A percentile compares a stretch with the other conserved stretches of the same genome.
Evolutionary conservation across 1,284 basidiomycete genomes (phyloP).

Genomic region (Tilletia indica): DNA sequence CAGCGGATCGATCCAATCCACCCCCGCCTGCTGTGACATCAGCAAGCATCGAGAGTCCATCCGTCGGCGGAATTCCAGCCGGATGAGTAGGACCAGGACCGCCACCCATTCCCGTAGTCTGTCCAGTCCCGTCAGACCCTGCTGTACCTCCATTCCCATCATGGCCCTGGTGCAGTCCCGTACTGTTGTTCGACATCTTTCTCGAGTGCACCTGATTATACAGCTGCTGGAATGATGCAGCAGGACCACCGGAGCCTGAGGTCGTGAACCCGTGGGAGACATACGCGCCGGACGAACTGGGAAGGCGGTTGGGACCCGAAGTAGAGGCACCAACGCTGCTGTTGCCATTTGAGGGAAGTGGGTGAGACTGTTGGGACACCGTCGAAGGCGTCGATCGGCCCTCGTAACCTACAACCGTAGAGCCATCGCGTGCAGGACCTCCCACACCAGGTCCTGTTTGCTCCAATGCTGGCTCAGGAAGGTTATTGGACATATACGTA

Average conservation of each 20-base stretch:
- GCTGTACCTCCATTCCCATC: background rate
- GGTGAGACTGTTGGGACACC: too few relatives aligned
- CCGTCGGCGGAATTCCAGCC: background rate
- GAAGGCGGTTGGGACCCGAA: too few relatives aligned
- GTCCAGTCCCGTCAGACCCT: background rate
- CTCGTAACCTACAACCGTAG: background rate
- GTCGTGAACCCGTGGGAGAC: too few relatives aligned
- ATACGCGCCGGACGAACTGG: too few relatives aligned
- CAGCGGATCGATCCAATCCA: background rate
- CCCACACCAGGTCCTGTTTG: background rate
- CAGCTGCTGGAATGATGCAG: conserved; percentile 1
- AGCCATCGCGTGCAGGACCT: background rate
- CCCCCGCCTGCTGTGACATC: background rate
- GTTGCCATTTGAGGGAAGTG: too few relatives aligned
- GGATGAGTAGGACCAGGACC: background rate
- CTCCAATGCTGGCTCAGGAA: background rate
- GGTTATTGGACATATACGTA: background rate
- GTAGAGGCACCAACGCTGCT: too few relatives aligned
- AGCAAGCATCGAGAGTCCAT: conserved; percentile 14
- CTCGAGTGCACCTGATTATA: conserved; percentile 3
- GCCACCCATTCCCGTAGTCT: background rate
- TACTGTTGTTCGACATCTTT: background rate
- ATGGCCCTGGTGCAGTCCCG: background rate
- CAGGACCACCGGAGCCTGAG: background rate
- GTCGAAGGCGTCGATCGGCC: conserved; percentile 9